These are phyloP conservation scores for Debaryomyces castellii DNA, from an alignment of 805 yeast species.

Conservation along the genomic window DNA sequence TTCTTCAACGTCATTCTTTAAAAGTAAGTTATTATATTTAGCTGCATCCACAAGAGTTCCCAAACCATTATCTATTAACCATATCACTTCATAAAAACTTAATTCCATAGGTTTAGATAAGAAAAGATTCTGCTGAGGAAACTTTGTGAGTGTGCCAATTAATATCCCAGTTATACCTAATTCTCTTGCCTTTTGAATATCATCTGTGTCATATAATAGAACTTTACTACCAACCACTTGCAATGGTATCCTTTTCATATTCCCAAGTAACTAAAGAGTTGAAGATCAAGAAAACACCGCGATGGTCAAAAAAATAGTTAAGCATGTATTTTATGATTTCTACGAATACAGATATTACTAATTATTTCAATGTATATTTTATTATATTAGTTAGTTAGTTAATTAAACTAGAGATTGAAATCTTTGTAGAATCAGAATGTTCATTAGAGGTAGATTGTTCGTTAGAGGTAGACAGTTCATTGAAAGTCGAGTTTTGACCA, in stretches of 20 bases:
- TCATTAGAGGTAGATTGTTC: constrained; percentile 2
- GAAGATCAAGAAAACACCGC: background rate
- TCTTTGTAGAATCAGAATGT: constrained; percentile 20
- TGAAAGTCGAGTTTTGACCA: background rate
- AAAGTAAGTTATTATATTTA: constrained; percentile 15
- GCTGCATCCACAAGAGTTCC: constrained; percentile 46
- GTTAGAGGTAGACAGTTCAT: background rate
- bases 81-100: constrained; percentile 69
- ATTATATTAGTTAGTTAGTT: constrained; percentile 15
- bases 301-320: background rate
- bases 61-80: constrained; percentile 49
- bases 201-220: constrained; percentile 58
- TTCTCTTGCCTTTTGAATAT: constrained; percentile 53
- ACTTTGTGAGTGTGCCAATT: constrained; percentile 78
- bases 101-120: constrained; percentile 80
- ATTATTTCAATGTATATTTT: background rate
- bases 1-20: constrained; percentile 1
- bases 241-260: constrained; percentile 20
- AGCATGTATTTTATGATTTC: no score
- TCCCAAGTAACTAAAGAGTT: background rate
- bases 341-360: background rate
- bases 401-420: constrained; percentile 33
- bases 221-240: constrained; percentile 44
- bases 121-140: constrained; percentile 93
- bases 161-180: constrained; percentile 74